Conservation (phyloP, 148 eudicot species). For the Rhododendron mucronatum region DNA sequence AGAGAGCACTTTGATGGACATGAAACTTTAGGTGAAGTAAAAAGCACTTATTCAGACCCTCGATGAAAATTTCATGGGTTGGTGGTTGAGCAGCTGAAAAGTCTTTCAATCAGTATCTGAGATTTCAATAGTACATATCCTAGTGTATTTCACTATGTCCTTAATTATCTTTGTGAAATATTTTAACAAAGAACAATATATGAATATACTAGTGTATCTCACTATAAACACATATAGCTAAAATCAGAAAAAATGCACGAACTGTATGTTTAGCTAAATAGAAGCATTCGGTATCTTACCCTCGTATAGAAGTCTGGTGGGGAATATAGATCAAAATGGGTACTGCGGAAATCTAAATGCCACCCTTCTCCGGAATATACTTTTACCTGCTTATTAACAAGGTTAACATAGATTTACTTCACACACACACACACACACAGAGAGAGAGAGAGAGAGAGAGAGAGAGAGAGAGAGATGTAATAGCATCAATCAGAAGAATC, state of each 20-base stretch:
- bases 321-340: conserved; percentile 52
- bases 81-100: neutral
- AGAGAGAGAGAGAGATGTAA: neutral
- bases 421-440: no score
- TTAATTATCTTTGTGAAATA: neutral
- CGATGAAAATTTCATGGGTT: neutral
- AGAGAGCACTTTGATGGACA: neutral
- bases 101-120: neutral
- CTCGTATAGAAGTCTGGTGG: conserved; percentile 70
- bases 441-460: neutral
- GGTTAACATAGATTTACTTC: conserved; percentile 3
- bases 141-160: neutral
- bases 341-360: conserved; percentile 47
- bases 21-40: neutral
- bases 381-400: conserved; percentile 37
- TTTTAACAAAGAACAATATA: neutral
- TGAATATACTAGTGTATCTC: neutral
- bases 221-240: neutral
- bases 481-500: neutral
- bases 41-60: neutral
- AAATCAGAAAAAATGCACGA: neutral
- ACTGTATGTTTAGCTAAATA: neutral
- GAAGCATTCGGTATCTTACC: conserved; percentile 26
- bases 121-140: neutral
- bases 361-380: conserved; percentile 68